Evolutionary conservation across 2,329 filamentous ascomycete species (phyloP), one percentile per base, ranked within the genome.

Genomic region (Fusarium ramigenum): DNA sequence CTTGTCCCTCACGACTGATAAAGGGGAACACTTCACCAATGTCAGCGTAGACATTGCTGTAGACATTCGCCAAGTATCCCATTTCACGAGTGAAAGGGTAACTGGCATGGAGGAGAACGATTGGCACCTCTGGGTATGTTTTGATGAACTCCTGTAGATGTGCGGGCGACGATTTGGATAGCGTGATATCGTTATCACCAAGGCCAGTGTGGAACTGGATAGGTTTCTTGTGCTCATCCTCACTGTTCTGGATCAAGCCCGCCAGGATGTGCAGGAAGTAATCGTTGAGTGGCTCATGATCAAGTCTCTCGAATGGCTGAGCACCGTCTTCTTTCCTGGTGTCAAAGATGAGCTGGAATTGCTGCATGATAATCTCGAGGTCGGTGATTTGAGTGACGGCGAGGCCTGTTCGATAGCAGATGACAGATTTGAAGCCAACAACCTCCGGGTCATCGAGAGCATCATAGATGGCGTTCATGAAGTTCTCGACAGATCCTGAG

Each of bases 121-220:
- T 91, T 1, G 93, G 91, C 0, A 96, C 89, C 0, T 85, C 84
- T 0, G 92, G 88, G 74, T 93, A 95, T 25, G 87, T 83, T 43
- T 90, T 87, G 73, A 96, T 93, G 65, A 97, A 89, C 0, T 86
- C 83, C 77, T 97, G 93, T 30, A 97, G 83, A 75, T 93, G 91
- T 1, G 93, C 89, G 2, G 94, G 93, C 46, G 94, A 96, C 0
- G 93, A 88, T 57, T 87, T 88, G 6, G 89, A 83, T 32, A 97
- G 84, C 9, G 86, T 88, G 57, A 96, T 92, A 76, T 96, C 93
- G 73, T 91, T 93, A 78, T 96, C 94, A 2, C 94, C 93, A 1
- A 96, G 85, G 0, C 93, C 93, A 0, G 93, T 96, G 77, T 97
- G 94, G 72, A 97, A 93, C 77, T 97, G 94, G 18, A 97, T 84